Percentiles rank a stretch among this genome's conserved stretches.
phyloP scores from a whole-genome alignment of 2,329 filamentous ascomycete genomes.

The Dothideomycetidae sp. region DNA sequence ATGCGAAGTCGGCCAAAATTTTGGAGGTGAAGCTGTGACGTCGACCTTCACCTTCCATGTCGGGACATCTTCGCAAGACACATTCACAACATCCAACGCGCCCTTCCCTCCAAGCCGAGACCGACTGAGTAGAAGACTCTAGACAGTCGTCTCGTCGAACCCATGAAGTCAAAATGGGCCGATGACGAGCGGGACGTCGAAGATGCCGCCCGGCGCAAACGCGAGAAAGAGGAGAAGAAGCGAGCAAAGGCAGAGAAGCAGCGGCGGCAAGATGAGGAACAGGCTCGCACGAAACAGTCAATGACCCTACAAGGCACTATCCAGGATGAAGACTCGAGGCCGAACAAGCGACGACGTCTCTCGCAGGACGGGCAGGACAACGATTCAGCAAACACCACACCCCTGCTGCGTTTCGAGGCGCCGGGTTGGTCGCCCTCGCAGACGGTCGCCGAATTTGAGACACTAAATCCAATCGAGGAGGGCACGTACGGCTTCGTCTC shows the following conservation, averaged over 20 bases:
- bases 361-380: conserved; percentile 33
- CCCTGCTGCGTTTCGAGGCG: conserved; percentile 57
- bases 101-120: too few species aligned
- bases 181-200: conserved; percentile 68
- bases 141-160: too few species aligned
- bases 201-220: conserved; percentile 55
- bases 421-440: conserved; percentile 56
- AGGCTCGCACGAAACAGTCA: conserved; percentile 19
- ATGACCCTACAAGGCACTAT: conserved; percentile 19
- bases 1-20: not conserved
- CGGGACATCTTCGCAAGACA: conserved; percentile 9
- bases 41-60: not conserved
- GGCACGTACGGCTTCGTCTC: conserved; percentile 93
- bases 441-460: conserved; percentile 77
- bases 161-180: conserved; percentile 63
- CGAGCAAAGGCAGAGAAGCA: conserved; percentile 71
- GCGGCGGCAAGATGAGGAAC: conserved; percentile 46
- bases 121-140: too few species aligned
- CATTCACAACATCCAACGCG: too few species aligned
- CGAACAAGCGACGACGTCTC: conserved; percentile 48
- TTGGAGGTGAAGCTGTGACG: not conserved
- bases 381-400: conserved; percentile 22
- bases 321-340: conserved; percentile 23
- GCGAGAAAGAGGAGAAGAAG: conserved; percentile 81
- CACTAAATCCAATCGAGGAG: conserved; percentile 93